Percentiles rank a stretch among this genome's conserved stretches.
Conservation (phyloP, 768 basidiomycete genomes). For the Hebeloma cylindrosporum region DNA sequence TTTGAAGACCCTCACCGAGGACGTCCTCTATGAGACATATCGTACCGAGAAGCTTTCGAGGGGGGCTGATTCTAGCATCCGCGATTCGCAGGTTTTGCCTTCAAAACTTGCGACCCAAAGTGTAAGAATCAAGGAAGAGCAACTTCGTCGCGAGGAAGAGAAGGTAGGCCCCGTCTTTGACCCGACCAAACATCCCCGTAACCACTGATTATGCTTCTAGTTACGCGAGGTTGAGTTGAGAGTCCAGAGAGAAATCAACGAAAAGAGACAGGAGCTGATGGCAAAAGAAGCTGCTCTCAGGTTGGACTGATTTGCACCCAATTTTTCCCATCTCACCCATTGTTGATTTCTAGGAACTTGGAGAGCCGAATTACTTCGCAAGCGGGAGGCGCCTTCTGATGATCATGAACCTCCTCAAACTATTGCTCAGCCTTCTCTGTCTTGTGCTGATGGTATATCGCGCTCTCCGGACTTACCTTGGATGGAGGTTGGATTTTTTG, state of each 20-base stretch:
- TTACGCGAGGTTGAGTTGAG: conserved; percentile 85
- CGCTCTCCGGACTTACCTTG: too few species aligned
- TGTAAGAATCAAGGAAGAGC: conserved; percentile 87
- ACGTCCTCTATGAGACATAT: conserved; percentile 84
- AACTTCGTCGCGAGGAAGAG: conserved; percentile 84
- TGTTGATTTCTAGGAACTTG: conserved; percentile 24
- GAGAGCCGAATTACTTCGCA: conserved; percentile 31
- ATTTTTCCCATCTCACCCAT: background rate
- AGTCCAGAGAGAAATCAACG: conserved; percentile 84
- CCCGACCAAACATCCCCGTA: background rate
- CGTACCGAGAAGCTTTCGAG: conserved; percentile 87
- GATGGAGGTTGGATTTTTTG: too few species aligned
- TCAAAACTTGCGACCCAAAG: conserved; percentile 86
- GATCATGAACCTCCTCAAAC: too few species aligned
- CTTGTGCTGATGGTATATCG: too few species aligned
- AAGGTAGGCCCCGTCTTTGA: conserved; percentile 46
- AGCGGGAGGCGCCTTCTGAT: conserved; percentile 21
- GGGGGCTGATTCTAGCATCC: conserved; percentile 58
- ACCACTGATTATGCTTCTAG: conserved; percentile 28
- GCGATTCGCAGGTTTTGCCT: conserved; percentile 75
- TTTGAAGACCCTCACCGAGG: conserved; percentile 80
- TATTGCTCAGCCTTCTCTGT: too few species aligned
- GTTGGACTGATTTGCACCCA: conserved; percentile 36
- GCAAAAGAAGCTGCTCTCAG: conserved; percentile 84
- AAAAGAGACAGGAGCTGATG: conserved; percentile 81